Evolutionary conservation across 768 basidiomycete genomes (phyloP).

Genomic region (Pleurotus djamor): DNA sequence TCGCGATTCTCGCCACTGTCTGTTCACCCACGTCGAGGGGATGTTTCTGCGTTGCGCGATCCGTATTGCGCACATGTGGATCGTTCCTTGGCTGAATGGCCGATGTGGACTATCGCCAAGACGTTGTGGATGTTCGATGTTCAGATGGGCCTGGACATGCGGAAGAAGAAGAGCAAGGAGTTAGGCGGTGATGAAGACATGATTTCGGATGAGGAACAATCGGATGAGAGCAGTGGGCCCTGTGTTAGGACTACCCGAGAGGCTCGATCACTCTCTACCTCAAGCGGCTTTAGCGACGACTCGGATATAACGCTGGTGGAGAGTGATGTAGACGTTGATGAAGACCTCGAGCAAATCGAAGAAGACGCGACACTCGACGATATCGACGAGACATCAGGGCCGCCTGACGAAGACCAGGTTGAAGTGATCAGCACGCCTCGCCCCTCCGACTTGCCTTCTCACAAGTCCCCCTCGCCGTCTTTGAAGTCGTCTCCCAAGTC

Average conservation of each 20-base stretch:
- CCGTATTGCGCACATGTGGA: conserved; percentile 56
- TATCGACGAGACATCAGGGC: conserved; percentile 3
- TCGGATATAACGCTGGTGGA: conserved; percentile 60
- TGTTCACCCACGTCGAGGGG: conserved; percentile 62
- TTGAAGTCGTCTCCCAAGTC: not conserved
- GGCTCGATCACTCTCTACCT: conserved; percentile 29
- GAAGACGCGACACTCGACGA: conserved; percentile 10
- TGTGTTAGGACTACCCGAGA: conserved; percentile 19
- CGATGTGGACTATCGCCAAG: conserved; percentile 67
- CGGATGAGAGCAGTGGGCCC: conserved; percentile 11
- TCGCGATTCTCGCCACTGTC: conserved; percentile 25
- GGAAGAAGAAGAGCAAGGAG: not conserved
- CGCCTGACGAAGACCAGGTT: not conserved
- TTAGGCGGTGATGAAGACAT: not conserved
- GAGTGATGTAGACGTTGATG: conserved; percentile 38
- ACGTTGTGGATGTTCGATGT: conserved; percentile 63
- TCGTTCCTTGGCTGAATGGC: conserved; percentile 52
- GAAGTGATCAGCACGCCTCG: not conserved
- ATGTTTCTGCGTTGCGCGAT: conserved; percentile 56
- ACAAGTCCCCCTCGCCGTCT: not conserved
- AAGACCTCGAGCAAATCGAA: conserved; percentile 10
- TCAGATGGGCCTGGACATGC: conserved; percentile 29
- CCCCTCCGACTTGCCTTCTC: not conserved
- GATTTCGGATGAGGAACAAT: not conserved
- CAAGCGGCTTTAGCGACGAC: conserved; percentile 39